Percentiles rank a stretch among this genome's conserved stretches.
Conservation (phyloP, 202 grass and related monocot species). For the Setaria italica region DNA sequence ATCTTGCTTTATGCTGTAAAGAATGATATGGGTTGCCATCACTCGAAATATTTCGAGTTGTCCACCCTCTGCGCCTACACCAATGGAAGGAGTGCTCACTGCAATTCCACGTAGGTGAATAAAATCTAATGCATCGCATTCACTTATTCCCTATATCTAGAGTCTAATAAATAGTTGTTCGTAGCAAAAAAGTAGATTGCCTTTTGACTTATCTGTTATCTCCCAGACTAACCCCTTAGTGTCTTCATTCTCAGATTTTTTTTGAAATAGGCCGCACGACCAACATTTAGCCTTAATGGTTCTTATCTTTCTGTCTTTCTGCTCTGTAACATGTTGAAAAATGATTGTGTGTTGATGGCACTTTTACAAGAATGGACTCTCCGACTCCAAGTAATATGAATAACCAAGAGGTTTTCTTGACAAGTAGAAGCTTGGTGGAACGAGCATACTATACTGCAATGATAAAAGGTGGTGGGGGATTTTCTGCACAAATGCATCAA, state of each 20-base stretch:
- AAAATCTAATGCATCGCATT: slow-evolving; percentile 70
- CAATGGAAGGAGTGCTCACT: slow-evolving; percentile 53
- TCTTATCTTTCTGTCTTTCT: slow-evolving; percentile 19
- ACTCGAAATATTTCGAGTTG: slow-evolving; percentile 60
- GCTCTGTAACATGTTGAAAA: not conserved
- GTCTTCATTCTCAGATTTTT: slow-evolving; percentile 23
- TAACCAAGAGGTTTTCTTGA: slow-evolving; percentile 33
- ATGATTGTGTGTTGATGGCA: slow-evolving; percentile 20
- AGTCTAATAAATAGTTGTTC: slow-evolving; percentile 52
- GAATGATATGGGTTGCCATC: slow-evolving; percentile 68
- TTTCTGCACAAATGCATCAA: slow-evolving; percentile 44
- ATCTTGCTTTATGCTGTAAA: slow-evolving; percentile 57
- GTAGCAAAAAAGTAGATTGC: slow-evolving; percentile 50
- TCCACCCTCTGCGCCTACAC: slow-evolving; percentile 58
- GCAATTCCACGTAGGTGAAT: slow-evolving; percentile 69
- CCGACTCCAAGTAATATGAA: slow-evolving; percentile 25
- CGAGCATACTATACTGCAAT: slow-evolving; percentile 48
- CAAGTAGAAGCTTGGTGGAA: slow-evolving; percentile 39
- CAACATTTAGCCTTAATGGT: slow-evolving; percentile 37
- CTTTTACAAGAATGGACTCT: slow-evolving; percentile 2
- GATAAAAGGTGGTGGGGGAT: slow-evolving; percentile 38
- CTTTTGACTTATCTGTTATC: slow-evolving; percentile 68
- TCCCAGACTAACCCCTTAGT: slow-evolving; percentile 25
- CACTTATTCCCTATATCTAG: slow-evolving; percentile 76
- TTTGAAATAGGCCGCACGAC: slow-evolving; percentile 23